Base-by-base conservation (phyloP, 2,329 filamentous ascomycete species). In the Fusarium pseudograminearum region DNA sequence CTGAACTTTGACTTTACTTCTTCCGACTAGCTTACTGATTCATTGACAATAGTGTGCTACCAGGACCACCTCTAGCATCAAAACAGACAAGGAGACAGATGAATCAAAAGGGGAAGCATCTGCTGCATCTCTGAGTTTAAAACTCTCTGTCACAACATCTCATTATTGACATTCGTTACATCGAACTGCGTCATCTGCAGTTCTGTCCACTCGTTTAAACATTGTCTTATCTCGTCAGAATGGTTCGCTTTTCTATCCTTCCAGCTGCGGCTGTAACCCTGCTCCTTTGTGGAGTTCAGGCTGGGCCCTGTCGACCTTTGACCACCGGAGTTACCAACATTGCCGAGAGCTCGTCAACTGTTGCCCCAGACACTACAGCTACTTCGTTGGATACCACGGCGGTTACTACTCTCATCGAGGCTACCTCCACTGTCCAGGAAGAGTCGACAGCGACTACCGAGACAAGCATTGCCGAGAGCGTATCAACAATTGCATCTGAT, bases 401-500 rank as follows among this genome's bases (percentile, higher is more conserved):
- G 1, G 4, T 12, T 4, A n/a, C 10, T 38, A 38, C 34, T 4
- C 2, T 38, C 4, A 38, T n/a, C 34, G 34, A 38, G 11, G 10
- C 34, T n/a, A 7, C 34, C 34, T 7, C 34, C 10, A 38, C 34
- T n/a, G 18, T 20, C 18, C 34, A 38, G 34, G 18, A 11, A 38
- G 34, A 20, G 7, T 11, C 5, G 0, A n/a, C 34, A 38, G 34
- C 18, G 3, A 12, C 18, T 3, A 12, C 18, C 18, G 34, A 38
- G 7, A 38, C 34, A 7, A 38, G 18, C 4, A 0, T 20, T 38
- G 18, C 18, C 1, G 34, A 38, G 5, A 38, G 10, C 18, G 0
- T n/a, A 0, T 38, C 34, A 0, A n/a, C 34, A 0, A n/a, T n/a
- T 6, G 9, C 34, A n/a, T 36, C 18, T n/a, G 34, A 36, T 6